These are phyloP conservation scores for Phlebiopsis flavidoalba DNA, from an alignment of 768 basidiomycete species.

Conservation along the genomic window DNA sequence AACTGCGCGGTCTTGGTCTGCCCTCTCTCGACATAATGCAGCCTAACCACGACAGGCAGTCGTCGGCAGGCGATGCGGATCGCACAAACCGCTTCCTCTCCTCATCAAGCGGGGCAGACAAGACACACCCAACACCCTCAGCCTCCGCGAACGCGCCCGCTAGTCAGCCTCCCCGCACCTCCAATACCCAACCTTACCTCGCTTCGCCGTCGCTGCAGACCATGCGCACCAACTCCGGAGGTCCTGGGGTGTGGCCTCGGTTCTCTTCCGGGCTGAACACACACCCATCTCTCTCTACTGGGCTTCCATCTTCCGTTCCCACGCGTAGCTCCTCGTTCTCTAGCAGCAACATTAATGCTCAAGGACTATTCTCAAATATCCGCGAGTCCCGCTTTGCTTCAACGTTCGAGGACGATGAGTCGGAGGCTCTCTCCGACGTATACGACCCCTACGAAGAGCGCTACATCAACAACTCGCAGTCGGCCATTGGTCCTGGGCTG, in stretches of 20 bases:
- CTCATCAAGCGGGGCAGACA: slow-evolving; percentile 34
- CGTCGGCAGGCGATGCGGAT: slow-evolving; percentile 44
- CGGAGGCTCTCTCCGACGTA: slow-evolving; percentile 54
- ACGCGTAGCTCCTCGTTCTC: slow-evolving; percentile 70
- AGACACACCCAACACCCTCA: slow-evolving; percentile 35
- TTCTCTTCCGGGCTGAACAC: slow-evolving; percentile 39
- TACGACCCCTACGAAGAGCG: slow-evolving; percentile 36
- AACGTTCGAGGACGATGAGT: slow-evolving; percentile 81
- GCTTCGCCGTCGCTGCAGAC: slow-evolving; percentile 47
- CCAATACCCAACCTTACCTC: slow-evolving; percentile 37
- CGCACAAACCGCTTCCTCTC: slow-evolving; percentile 57
- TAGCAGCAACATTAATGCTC: slow-evolving; percentile 36
- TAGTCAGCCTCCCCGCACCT: slow-evolving; percentile 60
- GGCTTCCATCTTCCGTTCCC: slow-evolving; percentile 49
- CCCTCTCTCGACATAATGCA: slow-evolving; percentile 29
- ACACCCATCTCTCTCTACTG: slow-evolving; percentile 27
- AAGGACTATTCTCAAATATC: slow-evolving; percentile 56
- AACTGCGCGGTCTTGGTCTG: slow-evolving; percentile 19
- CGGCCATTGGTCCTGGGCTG: slow-evolving; percentile 28
- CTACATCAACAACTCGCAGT: slow-evolving; percentile 38
- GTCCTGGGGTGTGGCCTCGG: slow-evolving; percentile 28
- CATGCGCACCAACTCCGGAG: slow-evolving; percentile 46
- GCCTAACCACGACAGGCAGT: slow-evolving; percentile 28
- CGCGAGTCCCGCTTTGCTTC: slow-evolving; percentile 67
- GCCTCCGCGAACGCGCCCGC: slow-evolving; percentile 60